Evolutionary conservation across 179 eudicot genomes (phyloP), one percentile per base, ranked within the genome.

Genomic region (Pouteria campechiana): DNA sequence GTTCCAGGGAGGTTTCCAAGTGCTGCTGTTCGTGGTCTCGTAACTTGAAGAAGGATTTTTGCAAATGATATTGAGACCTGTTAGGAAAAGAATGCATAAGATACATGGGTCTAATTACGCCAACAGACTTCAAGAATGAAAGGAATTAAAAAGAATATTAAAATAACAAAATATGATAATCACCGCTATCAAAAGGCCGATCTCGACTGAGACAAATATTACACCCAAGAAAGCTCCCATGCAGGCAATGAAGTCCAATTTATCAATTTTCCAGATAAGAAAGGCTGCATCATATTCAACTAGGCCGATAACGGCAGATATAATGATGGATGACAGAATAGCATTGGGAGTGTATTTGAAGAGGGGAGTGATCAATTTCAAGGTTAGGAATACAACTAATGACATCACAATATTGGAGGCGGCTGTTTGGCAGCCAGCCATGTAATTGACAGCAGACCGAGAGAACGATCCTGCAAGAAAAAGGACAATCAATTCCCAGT

Each of bases 141-240:
- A n/a, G n/a, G n/a, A n/a, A n/a, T n/a, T n/a, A n/a, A n/a, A n/a
- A n/a, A n/a, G 4, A 4, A 36, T 14, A 17, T 10, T 44, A 37
- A 31, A 19, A n/a, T 5, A 17, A 23, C 0, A n/a, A 5, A 25
- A 24, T 31, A 5, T 2, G 29, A 6, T 22, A 13, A 50, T 60
- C 74, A 85, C 96, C 30, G 94, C 93, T 22, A 88, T 65, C 7
- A 88, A 44, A 47, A 88, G 93, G 41, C 97, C 97, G 14, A 83
- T 78, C 65, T 83, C 97, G 60, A 84, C 94, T 0, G 78, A 59
- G 1, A 8, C 52, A 15, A 88, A 84, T 10, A 88, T 57, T 1
- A 88, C 97, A 3, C 97, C 97, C 37, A 88, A 73, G 68, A 84
- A 81, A 20, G 97, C 97, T 1, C 97, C 94, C 78, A 80, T 75